Evolutionary conservation across 2,329 filamentous ascomycete genomes (phyloP).

Genomic region (Talaromyces sp.): DNA sequence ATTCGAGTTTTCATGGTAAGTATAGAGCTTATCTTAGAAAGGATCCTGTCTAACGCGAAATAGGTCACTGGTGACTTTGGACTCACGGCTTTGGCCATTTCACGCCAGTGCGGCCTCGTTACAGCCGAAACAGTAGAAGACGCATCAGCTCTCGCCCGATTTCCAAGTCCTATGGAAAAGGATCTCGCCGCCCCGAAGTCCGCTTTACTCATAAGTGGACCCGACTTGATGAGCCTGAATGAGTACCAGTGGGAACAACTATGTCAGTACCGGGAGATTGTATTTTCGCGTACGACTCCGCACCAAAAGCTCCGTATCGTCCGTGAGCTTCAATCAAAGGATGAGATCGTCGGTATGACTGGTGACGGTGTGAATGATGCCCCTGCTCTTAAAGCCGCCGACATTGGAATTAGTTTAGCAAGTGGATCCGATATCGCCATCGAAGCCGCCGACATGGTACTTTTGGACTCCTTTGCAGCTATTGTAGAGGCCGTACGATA

Average conservation of each 20-base stretch:
- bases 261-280: slow-evolving; percentile 6
- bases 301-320: slow-evolving; percentile 3
- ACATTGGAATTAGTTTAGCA: slow-evolving; percentile 67
- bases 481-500: slow-evolving; percentile 8
- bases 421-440: slow-evolving; percentile 13
- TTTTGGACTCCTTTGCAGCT: slow-evolving; percentile 1
- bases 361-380: slow-evolving; percentile 86
- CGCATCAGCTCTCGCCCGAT: slow-evolving; percentile 3
- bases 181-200: background rate
- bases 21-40: background rate
- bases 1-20: slow-evolving; percentile 75
- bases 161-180: background rate
- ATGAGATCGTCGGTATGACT: slow-evolving; percentile 66
- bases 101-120: slow-evolving; percentile 31
- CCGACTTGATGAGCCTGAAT: slow-evolving; percentile 42
- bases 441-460: slow-evolving; percentile 11
- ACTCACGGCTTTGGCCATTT: slow-evolving; percentile 58
- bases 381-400: slow-evolving; percentile 74
- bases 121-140: background rate
- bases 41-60: background rate
- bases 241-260: slow-evolving; percentile 5
- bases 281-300: slow-evolving; percentile 3
- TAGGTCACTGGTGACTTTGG: slow-evolving; percentile 68
- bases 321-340: background rate
- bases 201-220: slow-evolving; percentile 47